Base-by-base conservation (phyloP, 768 basidiomycete species). In the Termitomyces eurrhizus region DNA sequence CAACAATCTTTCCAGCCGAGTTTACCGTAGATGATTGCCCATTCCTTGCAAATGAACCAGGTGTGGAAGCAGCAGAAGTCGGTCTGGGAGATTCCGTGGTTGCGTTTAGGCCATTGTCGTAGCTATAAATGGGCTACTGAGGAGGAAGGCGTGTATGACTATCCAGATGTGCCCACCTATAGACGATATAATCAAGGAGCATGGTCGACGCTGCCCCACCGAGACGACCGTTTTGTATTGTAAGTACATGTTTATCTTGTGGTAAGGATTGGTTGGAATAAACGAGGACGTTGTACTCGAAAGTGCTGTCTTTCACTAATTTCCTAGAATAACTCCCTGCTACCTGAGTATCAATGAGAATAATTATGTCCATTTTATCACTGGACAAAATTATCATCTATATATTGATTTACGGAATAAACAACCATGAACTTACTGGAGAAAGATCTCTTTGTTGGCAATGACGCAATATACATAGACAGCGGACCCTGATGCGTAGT, bases 401-500 rank as follows among this genome's bases (percentile, higher is more conserved):
- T 36, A n/a, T 21, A 4, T 11, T 7, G 46, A 16, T 42, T 42
- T 9, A 52, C 7, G 26, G 33, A 41, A n/a, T 11, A 16, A 8
- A 24, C 26, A 26, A 36, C 21, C n/a, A 0, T n/a, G 29, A 42
- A 59, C 65, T 18, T 61, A 69, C 53, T 66, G 62, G 18, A 70
- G 73, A 41, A 44, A 41, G 7, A 37, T 54, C 26, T 53, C 59
- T 2, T 70, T 66, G 46, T 70, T 66, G 0, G 77, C 66, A 13
- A 77, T 62, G 29, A 73, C 70, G 60, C 77, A 78, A 61, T 70
- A 78, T 3, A 80, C 75, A 64, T 80, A 80, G 14, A 82, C 65
- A 0, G 79, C 78, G n/a, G 75, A 72, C 7, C 79, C 79, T 80
- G 37, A 36, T 21, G 60, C 4, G 21, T 29, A 54, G 21, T 29